These are phyloP conservation scores for Chaetomium sp. DNA, from an alignment of 2,329 filamentous ascomycete species.

Conservation along the genomic window DNA sequence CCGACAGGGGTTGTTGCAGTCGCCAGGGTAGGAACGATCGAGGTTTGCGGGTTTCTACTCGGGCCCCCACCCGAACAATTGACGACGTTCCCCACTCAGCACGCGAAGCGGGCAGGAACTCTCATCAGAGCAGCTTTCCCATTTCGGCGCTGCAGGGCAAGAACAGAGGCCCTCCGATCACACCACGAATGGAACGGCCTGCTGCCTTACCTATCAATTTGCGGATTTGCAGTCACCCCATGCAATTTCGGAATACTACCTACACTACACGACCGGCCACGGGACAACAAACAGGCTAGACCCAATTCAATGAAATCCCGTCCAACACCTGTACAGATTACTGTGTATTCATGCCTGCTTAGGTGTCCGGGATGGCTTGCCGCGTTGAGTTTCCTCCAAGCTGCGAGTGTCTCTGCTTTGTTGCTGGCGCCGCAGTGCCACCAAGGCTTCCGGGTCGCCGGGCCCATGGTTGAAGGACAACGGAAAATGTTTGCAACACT, in stretches of 20 bases:
- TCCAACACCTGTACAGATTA: neutral
- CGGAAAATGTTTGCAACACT: neutral
- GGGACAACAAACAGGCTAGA: neutral
- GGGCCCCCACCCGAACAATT: constrained; percentile 15
- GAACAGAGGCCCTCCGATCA: constrained; percentile 6
- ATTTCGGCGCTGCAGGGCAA: constrained; percentile 10
- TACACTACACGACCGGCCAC: neutral
- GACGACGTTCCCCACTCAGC: constrained; percentile 13
- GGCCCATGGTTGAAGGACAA: neutral
- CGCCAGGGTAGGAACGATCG: constrained; percentile 6
- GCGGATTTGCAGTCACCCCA: constrained; percentile 1
- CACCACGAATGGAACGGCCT: neutral
- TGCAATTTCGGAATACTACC: constrained; percentile 1
- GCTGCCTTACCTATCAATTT: constrained; percentile 1
- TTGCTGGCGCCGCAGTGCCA: constrained; percentile 12
- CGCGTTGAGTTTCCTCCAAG: neutral
- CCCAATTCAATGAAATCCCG: neutral
- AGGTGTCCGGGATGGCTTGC: neutral
- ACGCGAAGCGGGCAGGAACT: neutral
- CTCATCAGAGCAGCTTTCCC: neutral
- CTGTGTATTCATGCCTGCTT: neutral
- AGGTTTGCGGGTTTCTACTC: neutral
- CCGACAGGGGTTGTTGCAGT: neutral
- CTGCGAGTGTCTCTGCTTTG: neutral
- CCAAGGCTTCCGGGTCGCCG: constrained; percentile 7